Base-by-base conservation (phyloP, 345 rosid genomes). In the Aegle marmelos region DNA sequence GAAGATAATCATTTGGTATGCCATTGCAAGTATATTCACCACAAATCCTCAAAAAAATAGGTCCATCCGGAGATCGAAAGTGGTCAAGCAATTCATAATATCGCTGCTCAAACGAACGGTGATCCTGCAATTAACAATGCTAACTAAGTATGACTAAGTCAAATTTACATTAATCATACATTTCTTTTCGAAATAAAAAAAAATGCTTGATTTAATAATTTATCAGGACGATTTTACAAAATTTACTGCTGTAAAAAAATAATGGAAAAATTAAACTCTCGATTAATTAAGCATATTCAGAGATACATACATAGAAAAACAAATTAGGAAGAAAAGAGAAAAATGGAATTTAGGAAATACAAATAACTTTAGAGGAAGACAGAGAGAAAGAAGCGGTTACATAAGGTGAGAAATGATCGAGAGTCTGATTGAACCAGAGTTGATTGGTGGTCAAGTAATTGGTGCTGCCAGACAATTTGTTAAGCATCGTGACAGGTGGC, bases 1-100 rank as follows among this genome's bases (percentile, higher is more conserved):
- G 79, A 62, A 90, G 17, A 79, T 95, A 95, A 79, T 93, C 96
- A 86, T 95, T 92, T 60, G 80, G 31, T 74, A 95, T 92, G 70
- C 99, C 99, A 53, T 79, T 65, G 81, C 99, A 95, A 4, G 94
- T 75, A 56, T 84, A 85, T 87, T 95, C 99, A 6, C 99, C 99
- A 24, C 99, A 93, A 67, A 95, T 83, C 59, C 85, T 84, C 73
- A 95, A 77, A 76, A 95, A 95, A 68, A 95, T 86, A 0, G 99
- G 99, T 57, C 98, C 98, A 54, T 90, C 92, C 0, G 96, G 89
- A 59, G 78, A 75, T 74, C 90, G 87, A 67, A 93, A 91, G 71
- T 88, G 11, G 68, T 91, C 97, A 0, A 93, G 91, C 72, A 81
- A 95, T 63, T 95, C 98, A 84, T 90, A 95, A 77, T 93, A 92